Conservation (phyloP, 306 rosid species). For the Cucurbita ficifolia region DNA sequence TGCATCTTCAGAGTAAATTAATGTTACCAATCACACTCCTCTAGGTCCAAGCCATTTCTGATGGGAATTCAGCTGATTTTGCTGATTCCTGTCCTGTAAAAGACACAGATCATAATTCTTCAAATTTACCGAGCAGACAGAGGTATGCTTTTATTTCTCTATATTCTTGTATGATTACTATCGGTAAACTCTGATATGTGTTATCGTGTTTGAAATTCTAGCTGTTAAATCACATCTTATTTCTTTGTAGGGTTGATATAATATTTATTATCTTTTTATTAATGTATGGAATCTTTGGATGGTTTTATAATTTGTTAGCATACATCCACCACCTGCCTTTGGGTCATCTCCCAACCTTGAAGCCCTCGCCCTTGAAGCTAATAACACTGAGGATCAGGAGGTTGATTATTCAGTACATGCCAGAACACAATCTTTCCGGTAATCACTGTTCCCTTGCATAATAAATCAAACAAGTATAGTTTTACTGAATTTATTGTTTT, state of each 20-base stretch:
- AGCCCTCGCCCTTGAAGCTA: slow-evolving; percentile 77
- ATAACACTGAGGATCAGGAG: slow-evolving; percentile 29
- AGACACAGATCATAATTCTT: slow-evolving; percentile 42
- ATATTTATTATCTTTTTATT: slow-evolving; percentile 4
- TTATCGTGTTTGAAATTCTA: not conserved
- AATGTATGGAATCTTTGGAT: slow-evolving; percentile 14
- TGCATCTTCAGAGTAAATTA: not conserved
- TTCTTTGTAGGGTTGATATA: not conserved
- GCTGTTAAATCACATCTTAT: not conserved
- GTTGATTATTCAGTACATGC: slow-evolving; percentile 61
- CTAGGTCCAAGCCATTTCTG: slow-evolving; percentile 60
- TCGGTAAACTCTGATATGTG: not conserved
- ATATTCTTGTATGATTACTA: not conserved
- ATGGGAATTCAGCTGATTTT: slow-evolving; percentile 35
- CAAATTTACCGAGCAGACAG: slow-evolving; percentile 34
- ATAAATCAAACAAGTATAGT: not conserved
- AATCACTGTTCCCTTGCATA: slow-evolving; percentile 8
- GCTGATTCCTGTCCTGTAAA: slow-evolving; percentile 24
- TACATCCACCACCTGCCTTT: slow-evolving; percentile 97
- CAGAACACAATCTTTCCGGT: slow-evolving; percentile 40
- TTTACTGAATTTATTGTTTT: not conserved
- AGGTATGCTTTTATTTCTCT: slow-evolving; percentile 26
- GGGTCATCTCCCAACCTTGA: slow-evolving; percentile 98
- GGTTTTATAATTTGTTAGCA: slow-evolving; percentile 27
- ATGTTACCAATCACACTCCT: not conserved